Evolutionary conservation across 257 asterid species (phyloP), one percentile per base, ranked within the genome.

Genomic region (Asclepias syriaca): DNA sequence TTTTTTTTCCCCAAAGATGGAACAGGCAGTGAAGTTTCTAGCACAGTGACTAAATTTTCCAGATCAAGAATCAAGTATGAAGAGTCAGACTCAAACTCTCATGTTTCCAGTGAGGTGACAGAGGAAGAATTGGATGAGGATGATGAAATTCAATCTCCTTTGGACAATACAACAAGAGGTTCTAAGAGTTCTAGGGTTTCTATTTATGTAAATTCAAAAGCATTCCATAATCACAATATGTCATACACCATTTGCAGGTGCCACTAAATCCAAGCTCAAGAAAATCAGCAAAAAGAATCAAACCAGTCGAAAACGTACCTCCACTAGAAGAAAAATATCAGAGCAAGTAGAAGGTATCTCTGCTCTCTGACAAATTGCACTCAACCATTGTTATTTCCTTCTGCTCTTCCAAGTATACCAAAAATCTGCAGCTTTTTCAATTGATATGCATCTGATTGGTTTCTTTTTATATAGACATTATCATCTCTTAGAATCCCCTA

Each of bases 81-180:
- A 11, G 80, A 77, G 79, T 72, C 84, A 59, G 81, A 76, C 76
- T 69, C 81, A 68, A 49, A 54, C 69, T 80, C 97, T 48, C 77
- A 77, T 73, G 85, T 77, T 77, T 80, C 89, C 7, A 83, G 96
- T 77, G 93, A 82, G 80, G 75, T 84, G 78, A 77, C 90, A 21
- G 89, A 82, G 73, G 15, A 78, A 67, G 87, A 81, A 59, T 6
- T 63, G 76, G 84, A 77, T 54, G 93, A 84, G 57, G 84, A 80
- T 63, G 84, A 80, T 63, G 98, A 91, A 86, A 90, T 86, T 81
- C 90, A 88, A 74, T 89, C 90, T 0, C 80, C 89, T 69, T 76
- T 43, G 46, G 77, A 65, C 72, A 78, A 46, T 75, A 75, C 37
- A 72, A 77, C 37, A 51, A 79, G 32, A 81, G 88, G 95, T 83